Conservation (phyloP, 371 early-diverging fungal species). For the Saksenaea oblongispora region DNA sequence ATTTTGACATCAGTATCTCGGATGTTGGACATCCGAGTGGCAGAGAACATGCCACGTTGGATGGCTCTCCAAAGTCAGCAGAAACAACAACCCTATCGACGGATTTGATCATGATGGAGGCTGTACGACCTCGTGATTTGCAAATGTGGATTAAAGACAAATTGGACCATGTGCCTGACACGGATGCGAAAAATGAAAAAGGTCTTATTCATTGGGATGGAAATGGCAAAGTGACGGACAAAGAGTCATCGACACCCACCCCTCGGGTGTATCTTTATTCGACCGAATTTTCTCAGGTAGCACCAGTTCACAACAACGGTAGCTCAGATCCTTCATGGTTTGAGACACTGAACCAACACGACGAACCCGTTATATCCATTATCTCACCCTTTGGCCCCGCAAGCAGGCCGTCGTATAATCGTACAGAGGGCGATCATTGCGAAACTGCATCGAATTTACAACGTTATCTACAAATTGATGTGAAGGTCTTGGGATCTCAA, state of each 20-base stretch:
- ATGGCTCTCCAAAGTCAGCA: not conserved
- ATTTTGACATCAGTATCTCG: not conserved
- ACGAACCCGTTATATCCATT: slow-evolving; percentile 23
- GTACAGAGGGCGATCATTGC: not conserved
- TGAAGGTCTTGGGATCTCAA: slow-evolving; percentile 42
- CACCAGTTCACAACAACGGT: slow-evolving; percentile 11
- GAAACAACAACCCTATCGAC: slow-evolving; percentile 4
- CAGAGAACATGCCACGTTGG: slow-evolving; percentile 4
- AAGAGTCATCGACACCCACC: not conserved
- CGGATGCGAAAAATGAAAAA: not conserved
- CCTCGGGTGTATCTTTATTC: slow-evolving; percentile 39
- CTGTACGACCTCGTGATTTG: slow-evolving; percentile 41
- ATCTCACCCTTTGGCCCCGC: slow-evolving; percentile 28
- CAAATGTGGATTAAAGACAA: slow-evolving; percentile 20
- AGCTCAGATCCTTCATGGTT: not conserved
- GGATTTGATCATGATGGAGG: slow-evolving; percentile 15
- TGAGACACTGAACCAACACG: not conserved
- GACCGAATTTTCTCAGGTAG: slow-evolving; percentile 39
- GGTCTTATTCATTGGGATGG: slow-evolving; percentile 22
- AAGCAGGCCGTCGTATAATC: not conserved
- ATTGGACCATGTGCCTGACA: not conserved
- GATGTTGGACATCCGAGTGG: not conserved
- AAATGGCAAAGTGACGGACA: not conserved
- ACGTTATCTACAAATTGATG: slow-evolving; percentile 42
- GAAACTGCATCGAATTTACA: not conserved